Evolutionary conservation across 257 asterid species (phyloP).

Genomic region (Rauvolfia tetraphylla): DNA sequence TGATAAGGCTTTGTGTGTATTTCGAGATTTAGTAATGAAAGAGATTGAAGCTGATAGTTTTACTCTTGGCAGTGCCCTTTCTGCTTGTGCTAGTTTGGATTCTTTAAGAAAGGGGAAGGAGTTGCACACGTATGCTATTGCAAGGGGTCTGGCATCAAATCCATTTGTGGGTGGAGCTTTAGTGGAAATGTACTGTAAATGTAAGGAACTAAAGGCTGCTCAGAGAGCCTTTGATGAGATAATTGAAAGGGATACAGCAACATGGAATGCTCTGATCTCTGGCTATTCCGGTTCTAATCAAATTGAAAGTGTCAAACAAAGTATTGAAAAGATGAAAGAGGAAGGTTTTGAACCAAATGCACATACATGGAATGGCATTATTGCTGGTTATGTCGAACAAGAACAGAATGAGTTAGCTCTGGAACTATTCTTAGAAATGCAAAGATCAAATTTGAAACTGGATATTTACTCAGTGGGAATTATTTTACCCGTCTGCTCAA

Average conservation of each 20-base stretch:
- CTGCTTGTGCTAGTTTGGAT: conserved; percentile 47
- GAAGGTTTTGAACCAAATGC: conserved; percentile 62
- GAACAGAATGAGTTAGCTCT: conserved; percentile 57
- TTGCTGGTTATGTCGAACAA: conserved; percentile 59
- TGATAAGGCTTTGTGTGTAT: conserved; percentile 43
- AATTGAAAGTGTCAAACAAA: conserved; percentile 28
- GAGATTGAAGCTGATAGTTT: conserved; percentile 57
- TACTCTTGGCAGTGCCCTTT: conserved; percentile 64
- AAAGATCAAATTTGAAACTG: conserved; percentile 48
- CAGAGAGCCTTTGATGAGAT: conserved; percentile 44
- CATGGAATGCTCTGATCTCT: conserved; percentile 67
- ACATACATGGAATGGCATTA: conserved; percentile 74
- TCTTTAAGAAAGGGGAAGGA: conserved; percentile 44
- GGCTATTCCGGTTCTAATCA: conserved; percentile 51
- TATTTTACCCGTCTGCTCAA: conserved; percentile 53
- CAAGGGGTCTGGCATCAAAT: conserved; percentile 49
- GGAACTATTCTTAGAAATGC: conserved; percentile 48
- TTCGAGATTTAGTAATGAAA: conserved; percentile 32
- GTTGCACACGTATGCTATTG: conserved; percentile 57
- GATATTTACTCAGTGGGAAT: conserved; percentile 72
- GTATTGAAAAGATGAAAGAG: conserved; percentile 50
- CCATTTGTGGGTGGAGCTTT: conserved; percentile 69
- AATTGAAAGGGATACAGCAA: conserved; percentile 45
- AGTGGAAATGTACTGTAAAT: conserved; percentile 65
- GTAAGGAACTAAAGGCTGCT: conserved; percentile 55